These are phyloP conservation scores for Heracleum sosnowskyi DNA, from an alignment of 129 eudicot genomes.

Conservation along the genomic window DNA sequence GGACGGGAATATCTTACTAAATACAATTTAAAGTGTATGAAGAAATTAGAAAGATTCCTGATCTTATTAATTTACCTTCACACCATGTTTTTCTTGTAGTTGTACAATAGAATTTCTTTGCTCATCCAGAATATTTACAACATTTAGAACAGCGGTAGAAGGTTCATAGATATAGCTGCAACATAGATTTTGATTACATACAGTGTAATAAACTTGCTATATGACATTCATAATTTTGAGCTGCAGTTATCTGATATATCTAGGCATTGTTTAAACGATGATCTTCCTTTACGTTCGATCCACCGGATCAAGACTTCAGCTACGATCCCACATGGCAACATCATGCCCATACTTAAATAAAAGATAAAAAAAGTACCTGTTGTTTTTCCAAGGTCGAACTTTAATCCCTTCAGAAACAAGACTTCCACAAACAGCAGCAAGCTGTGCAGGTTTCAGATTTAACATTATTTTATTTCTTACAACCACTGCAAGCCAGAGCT, in stretches of 20 bases:
- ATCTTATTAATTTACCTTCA: slow-evolving; percentile 38
- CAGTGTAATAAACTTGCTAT: neutral
- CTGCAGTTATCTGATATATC: neutral
- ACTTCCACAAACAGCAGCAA: slow-evolving; percentile 95
- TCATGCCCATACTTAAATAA: neutral
- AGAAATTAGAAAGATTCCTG: neutral
- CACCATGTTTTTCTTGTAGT: slow-evolving; percentile 92
- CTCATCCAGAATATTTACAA: slow-evolving; percentile 58
- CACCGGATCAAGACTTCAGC: neutral
- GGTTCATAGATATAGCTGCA: slow-evolving; percentile 88
- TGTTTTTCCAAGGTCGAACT: slow-evolving; percentile 76
- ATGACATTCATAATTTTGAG: neutral
- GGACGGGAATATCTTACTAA: slow-evolving; percentile 12
- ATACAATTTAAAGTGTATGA: neutral
- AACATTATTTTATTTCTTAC: slow-evolving; percentile 72
- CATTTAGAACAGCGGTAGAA: slow-evolving; percentile 58
- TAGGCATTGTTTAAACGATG: neutral
- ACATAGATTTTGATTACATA: slow-evolving; percentile 5
- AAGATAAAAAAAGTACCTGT: slow-evolving; percentile 37
- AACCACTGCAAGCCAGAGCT: slow-evolving; percentile 95
- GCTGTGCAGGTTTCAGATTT: slow-evolving; percentile 81
- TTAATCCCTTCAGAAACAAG: slow-evolving; percentile 94
- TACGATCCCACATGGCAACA: neutral
- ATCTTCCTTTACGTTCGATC: neutral
- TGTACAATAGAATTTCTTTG: slow-evolving; percentile 63